Percentiles rank a stretch among this genome's conserved stretches.
These are phyloP conservation scores for Myxozyma mucilagina DNA, from an alignment of 805 yeast species.

Conservation along the genomic window DNA sequence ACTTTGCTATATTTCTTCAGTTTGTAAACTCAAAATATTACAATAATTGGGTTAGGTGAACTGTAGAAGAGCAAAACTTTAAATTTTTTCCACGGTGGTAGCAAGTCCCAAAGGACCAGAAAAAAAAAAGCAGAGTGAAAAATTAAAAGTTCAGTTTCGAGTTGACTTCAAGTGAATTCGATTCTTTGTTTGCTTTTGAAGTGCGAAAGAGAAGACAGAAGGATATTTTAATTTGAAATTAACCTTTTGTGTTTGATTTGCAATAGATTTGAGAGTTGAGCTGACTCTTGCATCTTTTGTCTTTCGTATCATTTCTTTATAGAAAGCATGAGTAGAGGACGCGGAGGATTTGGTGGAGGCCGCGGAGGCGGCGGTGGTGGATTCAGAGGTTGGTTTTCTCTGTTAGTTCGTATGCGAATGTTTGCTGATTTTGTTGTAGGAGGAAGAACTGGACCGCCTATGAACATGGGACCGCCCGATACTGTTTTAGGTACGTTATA, in stretches of 20 bases:
- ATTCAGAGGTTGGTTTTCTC: conserved; percentile 20
- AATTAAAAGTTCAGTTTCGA: background rate
- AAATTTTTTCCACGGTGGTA: background rate
- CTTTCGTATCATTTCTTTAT: background rate
- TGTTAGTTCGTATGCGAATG: background rate
- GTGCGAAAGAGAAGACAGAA: background rate
- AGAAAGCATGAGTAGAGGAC: conserved; percentile 60
- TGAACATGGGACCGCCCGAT: conserved; percentile 95
- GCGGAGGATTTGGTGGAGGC: conserved; percentile 55
- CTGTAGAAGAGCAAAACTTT: background rate
- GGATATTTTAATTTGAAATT: background rate
- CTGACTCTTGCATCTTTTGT: background rate
- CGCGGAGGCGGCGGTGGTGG: conserved; percentile 61
- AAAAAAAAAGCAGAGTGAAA: background rate
- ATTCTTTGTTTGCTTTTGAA: background rate
- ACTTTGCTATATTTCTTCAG: background rate
- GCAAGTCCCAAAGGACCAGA: conserved; percentile 5
- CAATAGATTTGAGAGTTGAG: background rate
- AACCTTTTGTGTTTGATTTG: background rate
- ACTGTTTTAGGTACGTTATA: conserved; percentile 50
- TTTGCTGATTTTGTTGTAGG: conserved; percentile 40
- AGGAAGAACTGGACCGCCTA: conserved; percentile 68
- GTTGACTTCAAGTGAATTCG: too few species aligned
- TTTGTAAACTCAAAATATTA: background rate
- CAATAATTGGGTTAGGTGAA: conserved; percentile 6